These are phyloP conservation scores for Xerocomus spinulosus DNA, from an alignment of 768 basidiomycete species.

Conservation along the genomic window DNA sequence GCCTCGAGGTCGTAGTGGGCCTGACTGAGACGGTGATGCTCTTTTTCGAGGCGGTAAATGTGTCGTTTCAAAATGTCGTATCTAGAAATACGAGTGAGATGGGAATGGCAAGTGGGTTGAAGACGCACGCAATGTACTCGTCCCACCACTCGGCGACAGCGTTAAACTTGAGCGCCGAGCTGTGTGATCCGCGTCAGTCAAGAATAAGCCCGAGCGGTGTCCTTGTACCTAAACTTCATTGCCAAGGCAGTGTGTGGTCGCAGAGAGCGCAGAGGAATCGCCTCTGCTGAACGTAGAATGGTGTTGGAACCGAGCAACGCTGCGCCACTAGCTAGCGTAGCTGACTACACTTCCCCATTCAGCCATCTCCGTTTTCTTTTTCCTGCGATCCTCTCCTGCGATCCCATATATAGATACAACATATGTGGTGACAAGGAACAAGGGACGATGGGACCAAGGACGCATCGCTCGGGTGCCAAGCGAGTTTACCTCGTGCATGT, in stretches of 20 bases:
- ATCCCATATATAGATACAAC: too few relatives aligned
- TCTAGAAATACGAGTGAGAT: conserved; percentile 33
- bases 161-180: conserved; percentile 86
- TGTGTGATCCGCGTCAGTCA: conserved; percentile 21
- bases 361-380: too few relatives aligned
- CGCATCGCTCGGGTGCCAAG: too few relatives aligned
- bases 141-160: conserved; percentile 92
- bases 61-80: conserved; percentile 82
- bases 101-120: neutral
- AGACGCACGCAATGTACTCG: conserved; percentile 78
- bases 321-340: too few relatives aligned
- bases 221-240: conserved; percentile 35
- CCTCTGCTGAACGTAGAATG: conserved; percentile 19
- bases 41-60: conserved; percentile 83
- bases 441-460: too few relatives aligned
- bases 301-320: too few relatives aligned
- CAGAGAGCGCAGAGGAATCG: conserved; percentile 23
- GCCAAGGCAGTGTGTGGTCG: conserved; percentile 9
- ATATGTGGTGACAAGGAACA: neutral
- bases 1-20: conserved; percentile 57
- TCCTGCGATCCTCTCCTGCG: too few relatives aligned
- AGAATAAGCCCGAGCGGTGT: neutral
- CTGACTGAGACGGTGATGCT: conserved; percentile 47
- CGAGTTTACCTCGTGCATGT: neutral
- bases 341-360: neutral